Evolutionary conservation across 73 alveolate species (phyloP), one percentile per base, ranked within the genome.

Genomic region (Paraurostyla sp.): DNA sequence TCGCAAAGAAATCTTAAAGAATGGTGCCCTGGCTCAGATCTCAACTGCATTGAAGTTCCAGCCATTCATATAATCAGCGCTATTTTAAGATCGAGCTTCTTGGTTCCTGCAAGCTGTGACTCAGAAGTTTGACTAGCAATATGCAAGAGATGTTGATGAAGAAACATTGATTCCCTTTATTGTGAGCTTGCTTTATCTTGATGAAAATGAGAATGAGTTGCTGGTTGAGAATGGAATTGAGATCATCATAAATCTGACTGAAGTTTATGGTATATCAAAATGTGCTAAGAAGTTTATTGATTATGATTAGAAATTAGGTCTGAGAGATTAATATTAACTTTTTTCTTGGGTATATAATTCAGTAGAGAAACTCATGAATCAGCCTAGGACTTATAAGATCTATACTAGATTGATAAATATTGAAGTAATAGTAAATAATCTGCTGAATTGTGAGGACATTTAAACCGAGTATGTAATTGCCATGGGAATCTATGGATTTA

Each of bases 341-440:
- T 65, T 65, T 40, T 38, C 60, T 38, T 65, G 82, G 82, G 42
- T 65, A 15, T 65, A 65, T 40, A 65, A 65, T 22, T 13, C 58
- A 1, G 41, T 58, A 6, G 0, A 65, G 7, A 65, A 38, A 40
- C 7, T 65, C 18, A 20, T 11, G 6, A 22, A 38, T 2, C 16
- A 38, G 11, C 60, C 41, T 2, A 32, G 45, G 32, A 60, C 4
- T 60, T 27, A 16, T n/a, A 6, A 9, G 4, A 22, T 6, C 3
- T 38, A 18, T 65, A 40, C 9, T 1, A 65, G 82, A 65, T 9
- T 65, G 27, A 40, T 6, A 13, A 11, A 65, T 11, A 65, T 65
- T 38, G 42, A 38, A 13, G 32, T 2, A 2, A 65, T 65, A 16
- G 38, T 65, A 22, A 65, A 65, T 20, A 65, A 65, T 38, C 7